phyloP scores from a whole-genome alignment of 2,329 filamentous ascomycete genomes.

The Periconia digitata region DNA sequence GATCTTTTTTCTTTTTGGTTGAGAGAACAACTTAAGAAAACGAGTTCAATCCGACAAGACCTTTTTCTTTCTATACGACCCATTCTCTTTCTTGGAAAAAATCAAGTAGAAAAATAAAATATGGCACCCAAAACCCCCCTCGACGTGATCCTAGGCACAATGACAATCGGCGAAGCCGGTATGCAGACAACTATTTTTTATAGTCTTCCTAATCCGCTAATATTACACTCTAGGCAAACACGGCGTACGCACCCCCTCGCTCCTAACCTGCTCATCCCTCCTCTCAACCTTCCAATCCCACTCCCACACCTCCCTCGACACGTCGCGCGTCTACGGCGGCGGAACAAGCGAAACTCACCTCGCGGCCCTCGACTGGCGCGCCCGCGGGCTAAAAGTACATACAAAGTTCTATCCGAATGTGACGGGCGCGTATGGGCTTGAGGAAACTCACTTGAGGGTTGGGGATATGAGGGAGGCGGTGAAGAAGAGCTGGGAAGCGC shows the following conservation, averaged over 20 bases:
- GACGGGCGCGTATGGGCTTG: conserved; percentile 24
- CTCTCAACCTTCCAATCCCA: conserved; percentile 34
- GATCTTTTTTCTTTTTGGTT: too few species aligned
- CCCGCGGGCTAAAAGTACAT: conserved; percentile 45
- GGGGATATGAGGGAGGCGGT: conserved; percentile 40
- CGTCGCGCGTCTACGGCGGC: conserved; percentile 42
- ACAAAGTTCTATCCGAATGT: conserved; percentile 47
- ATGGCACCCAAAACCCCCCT: conserved; percentile 19
- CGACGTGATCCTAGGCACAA: conserved; percentile 41
- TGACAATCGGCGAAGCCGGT: conserved; percentile 42
- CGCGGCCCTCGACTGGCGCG: conserved; percentile 42
- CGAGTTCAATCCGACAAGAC: too few species aligned
- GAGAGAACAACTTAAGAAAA: too few species aligned
- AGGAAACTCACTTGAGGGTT: conserved; percentile 25
- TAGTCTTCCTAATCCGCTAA: neutral
- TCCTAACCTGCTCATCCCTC: conserved; percentile 23
- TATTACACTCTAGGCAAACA: conserved; percentile 15
- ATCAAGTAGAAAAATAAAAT: too few species aligned
- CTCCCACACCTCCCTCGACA: conserved; percentile 41
- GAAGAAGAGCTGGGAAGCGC: conserved; percentile 40
- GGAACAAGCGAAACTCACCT: conserved; percentile 47
- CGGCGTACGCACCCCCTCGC: conserved; percentile 18
- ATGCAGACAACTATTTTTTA: conserved; percentile 1
- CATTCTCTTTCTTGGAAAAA: too few species aligned
- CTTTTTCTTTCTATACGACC: too few species aligned